Evolutionary conservation across 805 yeast species (phyloP), one percentile per base, ranked within the genome.

Genomic region (Candida suzukii): DNA sequence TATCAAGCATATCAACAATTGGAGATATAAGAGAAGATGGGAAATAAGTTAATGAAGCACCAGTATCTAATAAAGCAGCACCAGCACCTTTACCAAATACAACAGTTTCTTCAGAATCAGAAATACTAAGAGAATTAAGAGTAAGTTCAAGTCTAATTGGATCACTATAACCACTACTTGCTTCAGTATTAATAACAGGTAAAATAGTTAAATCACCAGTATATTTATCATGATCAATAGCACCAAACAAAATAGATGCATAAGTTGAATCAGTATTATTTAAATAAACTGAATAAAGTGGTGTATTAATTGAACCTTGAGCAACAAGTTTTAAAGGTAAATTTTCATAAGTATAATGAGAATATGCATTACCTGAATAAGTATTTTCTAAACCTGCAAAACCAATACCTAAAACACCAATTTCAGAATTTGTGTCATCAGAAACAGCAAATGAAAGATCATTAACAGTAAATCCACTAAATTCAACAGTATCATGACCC

Each of bases 321-420:
- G 64, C 54, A 39, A 70, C 78, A 66, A 87, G 60, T 44, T 73
- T 71, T 41, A 68, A 49, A 0, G 95, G 95, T 43, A 86, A 63
- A 58, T 87, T 86, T 41, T 73, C 68, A 60, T 86, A 86, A 16
- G 60, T 60, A 49, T 71, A 72, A 16, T 54, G n/a, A n/a, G n/a
- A n/a, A n/a, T n/a, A n/a, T n/a, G n/a, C n/a, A n/a, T n/a, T n/a
- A n/a, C 60, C 57, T 9, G 71, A 53, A 45, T 67, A 65, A 1
- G 91, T 83, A 3, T 76, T 67, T 59, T 88, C 95, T 41, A 84
- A 68, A 13, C 78, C 83, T 5, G 75, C 63, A 39, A 83, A 67
- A 11, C 93, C 91, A 46, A 85, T 76, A 22, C 90, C 88, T 33
- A 85, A 60, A 21, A 86, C 91, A 42, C 95, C 91, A 44, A 72